phyloP scores from a whole-genome alignment of 345 rosid species.

The Brassica carinata region DNA sequence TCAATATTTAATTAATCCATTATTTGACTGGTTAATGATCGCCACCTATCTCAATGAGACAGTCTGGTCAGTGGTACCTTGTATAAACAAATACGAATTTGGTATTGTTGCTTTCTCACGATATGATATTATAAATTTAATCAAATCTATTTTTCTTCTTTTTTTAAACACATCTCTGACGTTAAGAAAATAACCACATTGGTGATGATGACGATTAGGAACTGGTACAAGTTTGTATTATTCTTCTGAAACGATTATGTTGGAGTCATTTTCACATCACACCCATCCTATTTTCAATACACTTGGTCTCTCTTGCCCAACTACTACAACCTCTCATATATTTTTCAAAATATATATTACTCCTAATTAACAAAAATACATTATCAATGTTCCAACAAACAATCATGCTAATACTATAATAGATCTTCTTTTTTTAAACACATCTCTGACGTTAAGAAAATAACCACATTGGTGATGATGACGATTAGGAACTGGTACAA shows the following conservation, averaged over 20 bases:
- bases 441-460: background rate
- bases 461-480: background rate
- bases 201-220: slow-evolving; percentile 5
- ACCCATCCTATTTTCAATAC: no score
- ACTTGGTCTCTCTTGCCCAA: no score
- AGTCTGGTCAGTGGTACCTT: background rate
- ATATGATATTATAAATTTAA: background rate
- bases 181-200: background rate
- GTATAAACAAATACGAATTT: background rate
- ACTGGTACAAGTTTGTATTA: background rate
- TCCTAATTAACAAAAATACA: no score
- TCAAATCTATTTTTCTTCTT: background rate
- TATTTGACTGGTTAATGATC: slow-evolving; percentile 3
- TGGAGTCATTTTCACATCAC: no score
- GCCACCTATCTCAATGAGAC: background rate
- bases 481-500: slow-evolving; percentile 9
- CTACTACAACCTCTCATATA: no score
- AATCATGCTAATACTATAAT: no score
- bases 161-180: background rate
- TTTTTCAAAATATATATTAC: no score
- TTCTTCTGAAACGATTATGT: background rate
- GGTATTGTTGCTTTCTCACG: background rate
- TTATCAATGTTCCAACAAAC: no score
- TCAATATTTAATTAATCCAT: slow-evolving; percentile 8
- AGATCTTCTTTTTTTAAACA: no score